Evolutionary conservation across 176 grass and related monocot genomes (phyloP), one percentile per base, ranked within the genome.

Genomic region (Secale cereale): DNA sequence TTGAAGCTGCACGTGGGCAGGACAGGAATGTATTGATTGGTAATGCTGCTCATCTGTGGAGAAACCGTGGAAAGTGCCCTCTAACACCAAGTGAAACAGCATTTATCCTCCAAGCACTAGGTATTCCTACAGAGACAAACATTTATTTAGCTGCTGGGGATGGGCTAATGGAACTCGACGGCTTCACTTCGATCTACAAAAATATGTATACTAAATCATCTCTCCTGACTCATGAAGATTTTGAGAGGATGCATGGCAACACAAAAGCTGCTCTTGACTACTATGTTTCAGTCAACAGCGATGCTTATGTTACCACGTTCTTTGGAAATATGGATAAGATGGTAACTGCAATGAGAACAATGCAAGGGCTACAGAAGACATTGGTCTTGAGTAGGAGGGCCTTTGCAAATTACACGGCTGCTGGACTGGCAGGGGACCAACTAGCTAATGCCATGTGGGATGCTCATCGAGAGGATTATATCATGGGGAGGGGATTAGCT

Each of bases 311-410:
- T 33, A 83, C 97, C 57, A 97, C 92, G 50, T 97, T 89, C 85
- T 99, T 99, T 88, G 97, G 94, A 33, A 99, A 99, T 84, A 99
- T 97, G 97, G 94, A 99, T 81, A 99, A 99, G 94, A 97, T 99
- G 88, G 94, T 99, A 43, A 82, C 86, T 36, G 92, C 92, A 43
- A 94, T 99, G 97, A 92, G 97, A 86, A 85, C 91, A 84, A 78
- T 85, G 73, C 91, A 97, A 74, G 97, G 88, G 46, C 74, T 86
- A 16, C 72, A 87, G 59, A 97, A 92, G 80, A 97, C 97, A 31
- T 78, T 99, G 40, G 77, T 92, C 50, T 95, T 99, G 91, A 97
- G 91, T 66, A 89, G 94, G 85, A 94, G 97, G 91, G 97, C 86
- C 50, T 99, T 91, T 61, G 88, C 91, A 62, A 94, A 91, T 30